Evolutionary conservation across 164 flowering plant species (phyloP), one percentile per base, ranked within the genome.

Genomic region (Taxillus chinensis): DNA sequence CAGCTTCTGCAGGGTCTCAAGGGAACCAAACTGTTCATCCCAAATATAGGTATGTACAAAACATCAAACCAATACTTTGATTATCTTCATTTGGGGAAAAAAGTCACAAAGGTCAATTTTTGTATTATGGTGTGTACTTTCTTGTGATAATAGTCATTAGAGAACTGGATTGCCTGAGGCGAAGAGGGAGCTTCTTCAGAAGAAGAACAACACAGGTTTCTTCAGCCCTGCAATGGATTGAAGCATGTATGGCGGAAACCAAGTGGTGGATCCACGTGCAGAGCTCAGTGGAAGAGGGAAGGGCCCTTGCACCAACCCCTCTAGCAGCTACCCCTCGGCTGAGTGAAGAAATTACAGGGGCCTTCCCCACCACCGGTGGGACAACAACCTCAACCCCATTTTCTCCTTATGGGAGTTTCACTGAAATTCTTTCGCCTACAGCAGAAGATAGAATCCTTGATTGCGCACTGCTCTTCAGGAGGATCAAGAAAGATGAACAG

Each of bases 251-350:
- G 88, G 78, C 71, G 42, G 75, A 76, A 63, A 71, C 80, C 45
- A 78, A 70, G 38, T 86, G 87, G 89, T 93, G 97, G 97, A 86
- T 93, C 71, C 89, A 84, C 71, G 81, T 93, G 41, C 91, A 89
- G 73, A 85, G 79, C 75, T 80, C 86, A 5, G 48, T 41, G 7
- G 89, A 86, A 66, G 95, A 85, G 57, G 77, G 69, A 14, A 59
- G 69, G 58, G 76, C 78, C 3, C 61, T 77, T 14, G 82, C 93
- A 63, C 83, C 90, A 59, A 89, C 96, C 17, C 95, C 96, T 64
- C 91, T 86, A 39, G 89, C 83, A 60, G 74, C 91, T 67, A 86
- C 95, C 51, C 67, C 12, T 13, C 67, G 75, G 37, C 62, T 15
- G 46, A 61, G 63, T 57, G 77, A 81, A 51, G 75, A 68, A 3